Evolutionary conservation across 331 rosid species (phyloP), one percentile per base, ranked within the genome.

Genomic region (Stylosanthes scabra): DNA sequence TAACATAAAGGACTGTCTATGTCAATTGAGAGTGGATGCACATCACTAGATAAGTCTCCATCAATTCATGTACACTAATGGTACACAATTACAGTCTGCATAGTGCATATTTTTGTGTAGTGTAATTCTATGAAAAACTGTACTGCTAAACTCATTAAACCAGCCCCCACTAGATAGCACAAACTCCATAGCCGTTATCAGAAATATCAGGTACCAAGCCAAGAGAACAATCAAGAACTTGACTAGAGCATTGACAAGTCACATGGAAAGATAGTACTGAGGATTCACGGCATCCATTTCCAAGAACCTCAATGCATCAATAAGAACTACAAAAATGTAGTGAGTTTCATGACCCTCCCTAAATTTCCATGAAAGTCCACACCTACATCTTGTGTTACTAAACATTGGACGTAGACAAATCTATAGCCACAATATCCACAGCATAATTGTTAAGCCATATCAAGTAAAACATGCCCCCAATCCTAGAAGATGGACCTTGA

Each of bases 391-490:
- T 75, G 79, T 76, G 72, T 74, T 67, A 69, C 82, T 83, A 69
- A 49, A 62, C 56, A 57, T 40, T 52, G 37, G 70, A 55, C 61
- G 63, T 68, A 20, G 76, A 83, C 46, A 39, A 55, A 68, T 65
- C 56, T 80, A 80, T 50, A 16, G 65, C 75, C 86, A 71, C 55
- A 62, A 58, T 40, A 66, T 59, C 82, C 76, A 74, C 81, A 64
- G 68, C 78, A 70, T 68, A 72, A 69, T 54, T 65, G 75, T 71
- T 64, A 86, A 60, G 80, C 78, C 72, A 70, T 67, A 68, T 77
- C 75, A 77, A 15, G 52, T 50, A 59, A 74, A 76, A 29, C 71
- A 62, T 52, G 75, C 66, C 68, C 71, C 76, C 79, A 80, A 74
- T 59, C 76, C 27, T 77, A 68, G 81, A 62, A 55, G 80, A 76